Conservation (phyloP, 2,329 filamentous ascomycete species). For the Fusarium armeniacum region DNA sequence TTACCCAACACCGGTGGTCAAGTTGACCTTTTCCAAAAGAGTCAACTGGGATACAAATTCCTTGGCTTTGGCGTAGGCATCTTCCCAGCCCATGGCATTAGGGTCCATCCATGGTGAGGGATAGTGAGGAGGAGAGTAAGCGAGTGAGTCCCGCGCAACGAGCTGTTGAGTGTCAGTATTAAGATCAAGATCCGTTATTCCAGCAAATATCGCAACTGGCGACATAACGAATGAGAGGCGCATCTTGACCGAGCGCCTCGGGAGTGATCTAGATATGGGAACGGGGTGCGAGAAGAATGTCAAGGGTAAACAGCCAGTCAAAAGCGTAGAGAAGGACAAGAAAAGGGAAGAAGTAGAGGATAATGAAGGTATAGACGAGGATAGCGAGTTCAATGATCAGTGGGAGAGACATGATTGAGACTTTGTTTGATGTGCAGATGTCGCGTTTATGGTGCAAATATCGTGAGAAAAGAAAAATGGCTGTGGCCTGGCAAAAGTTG, state of each 20-base stretch:
- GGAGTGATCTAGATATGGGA: background rate
- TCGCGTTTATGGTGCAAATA: background rate
- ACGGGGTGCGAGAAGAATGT: background rate
- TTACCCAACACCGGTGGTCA: conserved; percentile 91
- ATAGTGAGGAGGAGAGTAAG: conserved; percentile 74
- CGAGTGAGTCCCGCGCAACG: conserved; percentile 47
- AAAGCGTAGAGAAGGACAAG: background rate
- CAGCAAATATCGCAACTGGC: background rate
- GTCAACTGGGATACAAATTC: conserved; percentile 87
- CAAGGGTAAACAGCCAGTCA: background rate
- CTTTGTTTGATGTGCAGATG: background rate
- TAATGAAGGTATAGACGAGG: background rate
- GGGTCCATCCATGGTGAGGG: conserved; percentile 90
- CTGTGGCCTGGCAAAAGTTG: background rate
- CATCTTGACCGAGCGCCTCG: conserved; percentile 23
- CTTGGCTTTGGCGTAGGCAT: conserved; percentile 81
- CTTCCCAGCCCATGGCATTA: conserved; percentile 77
- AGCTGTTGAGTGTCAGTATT: conserved; percentile 48
- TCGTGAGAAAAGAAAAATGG: background rate
- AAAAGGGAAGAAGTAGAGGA: background rate
- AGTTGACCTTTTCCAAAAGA: conserved; percentile 89
- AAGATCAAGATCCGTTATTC: conserved; percentile 20
- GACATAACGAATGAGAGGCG: conserved; percentile 20
- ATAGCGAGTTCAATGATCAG: background rate
- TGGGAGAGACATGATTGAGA: background rate